A percentile compares a stretch with the other conserved stretches of the same genome.
These are phyloP conservation scores for Raffaelea albimanens DNA, from an alignment of 2,329 filamentous ascomycete genomes.

Conservation along the genomic window DNA sequence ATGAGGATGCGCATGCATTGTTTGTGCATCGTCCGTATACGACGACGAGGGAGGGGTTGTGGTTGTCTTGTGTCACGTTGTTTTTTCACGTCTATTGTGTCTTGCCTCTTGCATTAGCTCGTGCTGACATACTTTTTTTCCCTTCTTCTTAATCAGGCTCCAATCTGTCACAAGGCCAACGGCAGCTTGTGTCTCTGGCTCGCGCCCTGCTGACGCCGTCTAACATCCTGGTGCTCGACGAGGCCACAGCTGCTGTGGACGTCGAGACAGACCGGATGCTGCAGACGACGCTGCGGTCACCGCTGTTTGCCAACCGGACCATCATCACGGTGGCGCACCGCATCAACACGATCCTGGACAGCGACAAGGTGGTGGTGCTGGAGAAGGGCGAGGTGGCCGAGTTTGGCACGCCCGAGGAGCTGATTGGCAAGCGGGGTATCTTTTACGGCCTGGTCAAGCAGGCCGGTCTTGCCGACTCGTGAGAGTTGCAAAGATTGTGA, in stretches of 20 bases:
- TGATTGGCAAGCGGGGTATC: slow-evolving; percentile 65
- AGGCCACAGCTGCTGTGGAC: slow-evolving; percentile 76
- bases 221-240: slow-evolving; percentile 94
- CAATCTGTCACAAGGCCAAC: slow-evolving; percentile 90
- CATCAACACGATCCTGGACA: slow-evolving; percentile 91
- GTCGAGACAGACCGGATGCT: slow-evolving; percentile 60
- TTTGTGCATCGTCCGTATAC: slow-evolving; percentile 13
- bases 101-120: not conserved
- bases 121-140: not conserved
- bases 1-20: slow-evolving; percentile 4
- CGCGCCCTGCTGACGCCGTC: slow-evolving; percentile 89
- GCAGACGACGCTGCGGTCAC: slow-evolving; percentile 52
- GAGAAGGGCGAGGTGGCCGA: slow-evolving; percentile 85
- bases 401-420: slow-evolving; percentile 75
- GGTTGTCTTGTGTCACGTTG: not conserved
- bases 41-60: no score
- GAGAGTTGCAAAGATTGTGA: not conserved
- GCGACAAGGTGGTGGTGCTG: slow-evolving; percentile 85
- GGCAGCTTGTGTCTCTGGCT: slow-evolving; percentile 87
- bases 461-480: slow-evolving; percentile 56
- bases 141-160: slow-evolving; percentile 50
- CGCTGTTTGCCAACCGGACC: slow-evolving; percentile 76
- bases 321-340: slow-evolving; percentile 98
- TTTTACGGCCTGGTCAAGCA: slow-evolving; percentile 92
- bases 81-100: not conserved